Evolutionary conservation across 805 yeast species (phyloP).

Genomic region (Saccharomycopsis sp.): DNA sequence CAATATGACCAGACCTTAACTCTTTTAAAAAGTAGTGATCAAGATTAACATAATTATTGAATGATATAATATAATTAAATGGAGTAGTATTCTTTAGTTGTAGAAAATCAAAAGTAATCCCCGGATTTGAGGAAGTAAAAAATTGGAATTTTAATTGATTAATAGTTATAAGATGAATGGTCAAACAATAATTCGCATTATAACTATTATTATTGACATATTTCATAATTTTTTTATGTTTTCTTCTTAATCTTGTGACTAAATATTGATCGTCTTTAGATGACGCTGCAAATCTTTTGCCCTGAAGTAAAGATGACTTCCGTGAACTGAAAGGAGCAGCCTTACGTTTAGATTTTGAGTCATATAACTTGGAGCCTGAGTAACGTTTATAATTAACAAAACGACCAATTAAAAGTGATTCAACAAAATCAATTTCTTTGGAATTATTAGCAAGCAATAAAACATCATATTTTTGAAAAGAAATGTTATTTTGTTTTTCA

Average conservation of each 20-base stretch:
- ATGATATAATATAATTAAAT: slow-evolving; percentile 36
- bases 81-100: slow-evolving; percentile 10
- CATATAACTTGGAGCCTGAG: slow-evolving; percentile 52
- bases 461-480: slow-evolving; percentile 23
- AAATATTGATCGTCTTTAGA: slow-evolving; percentile 17
- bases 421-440: slow-evolving; percentile 69
- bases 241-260: slow-evolving; percentile 5
- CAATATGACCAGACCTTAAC: slow-evolving; percentile 19
- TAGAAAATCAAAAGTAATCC: slow-evolving; percentile 9
- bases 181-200: slow-evolving; percentile 13
- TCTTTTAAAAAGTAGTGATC: slow-evolving; percentile 24
- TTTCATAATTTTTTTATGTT: slow-evolving; percentile 8
- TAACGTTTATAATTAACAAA: slow-evolving; percentile 52
- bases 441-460: slow-evolving; percentile 48
- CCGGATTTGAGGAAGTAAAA: slow-evolving; percentile 4
- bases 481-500: slow-evolving; percentile 22
- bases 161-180: slow-evolving; percentile 15
- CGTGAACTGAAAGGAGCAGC: slow-evolving; percentile 1
- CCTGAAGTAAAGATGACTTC: neutral
- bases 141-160: slow-evolving; percentile 17
- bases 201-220: slow-evolving; percentile 3
- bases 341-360: slow-evolving; percentile 21
- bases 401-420: slow-evolving; percentile 69
- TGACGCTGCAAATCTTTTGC: neutral
- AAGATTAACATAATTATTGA: slow-evolving; percentile 33